Evolutionary conservation across 306 rosid species (phyloP), one percentile per base, ranked within the genome.

Genomic region (Corylus americana): DNA sequence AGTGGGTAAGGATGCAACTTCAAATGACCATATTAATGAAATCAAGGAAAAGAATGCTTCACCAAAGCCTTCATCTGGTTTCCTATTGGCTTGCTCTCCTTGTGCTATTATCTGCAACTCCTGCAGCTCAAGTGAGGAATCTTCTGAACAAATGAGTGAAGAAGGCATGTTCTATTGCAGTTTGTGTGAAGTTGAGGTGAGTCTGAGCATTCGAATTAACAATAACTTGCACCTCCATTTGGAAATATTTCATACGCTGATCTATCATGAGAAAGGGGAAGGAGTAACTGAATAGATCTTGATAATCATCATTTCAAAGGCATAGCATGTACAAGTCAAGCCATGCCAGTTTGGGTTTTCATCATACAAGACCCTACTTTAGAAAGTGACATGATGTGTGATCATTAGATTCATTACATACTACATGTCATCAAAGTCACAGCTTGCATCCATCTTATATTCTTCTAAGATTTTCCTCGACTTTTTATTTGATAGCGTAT

Each of bases 101-200:
- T 92, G 94, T 83, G 93, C 96, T 48, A 89, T 70, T 82, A 54
- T 91, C 64, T 91, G 93, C 54, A 53, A 80, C 70, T 80, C 93
- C 88, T 80, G 80, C 8, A 45, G 87, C 79, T 86, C 96, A 8
- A 90, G 83, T n/a, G 81, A 81, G 55, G 92, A 91, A 77, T 86
- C 97, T 80, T 89, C 90, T 55, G 83, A 81, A 77, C 84, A 88
- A 80, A 83, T 75, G 83, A 90, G 98, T 70, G 99, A 95, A 87
- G 98, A 92, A 79, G 98, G 98, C 87, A 93, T 90, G 98, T 93
- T 95, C 87, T 95, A 86, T 79, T 95, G 99, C 89, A 95, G 94
- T 82, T 87, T 95, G 87, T 95, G 99, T 87, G 97, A 95, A 91
- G 99, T 93, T 77, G 99, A 95, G 99, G 98, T 95, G 81, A 42